Evolutionary conservation across 2,329 filamentous ascomycete species (phyloP).

Genomic region (Aureobasidium sp.): DNA sequence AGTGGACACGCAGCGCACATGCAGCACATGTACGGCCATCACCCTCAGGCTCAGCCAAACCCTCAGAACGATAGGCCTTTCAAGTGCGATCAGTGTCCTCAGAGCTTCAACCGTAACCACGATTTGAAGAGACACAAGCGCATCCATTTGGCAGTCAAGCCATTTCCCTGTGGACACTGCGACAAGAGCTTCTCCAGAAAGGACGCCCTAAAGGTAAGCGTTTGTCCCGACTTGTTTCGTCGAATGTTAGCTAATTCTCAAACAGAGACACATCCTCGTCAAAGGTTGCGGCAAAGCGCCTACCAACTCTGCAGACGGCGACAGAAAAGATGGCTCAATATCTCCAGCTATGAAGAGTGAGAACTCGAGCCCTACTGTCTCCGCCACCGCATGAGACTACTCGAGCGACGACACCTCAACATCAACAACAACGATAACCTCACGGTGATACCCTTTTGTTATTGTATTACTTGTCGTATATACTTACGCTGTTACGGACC

Average conservation of each 20-base stretch:
- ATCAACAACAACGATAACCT: constrained; percentile 3
- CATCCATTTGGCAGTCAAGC: constrained; percentile 92
- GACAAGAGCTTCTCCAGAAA: constrained; percentile 97
- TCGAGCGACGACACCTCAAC: neutral
- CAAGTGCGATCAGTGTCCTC: constrained; percentile 85
- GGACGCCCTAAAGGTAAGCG: constrained; percentile 85
- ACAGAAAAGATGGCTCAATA: constrained; percentile 27
- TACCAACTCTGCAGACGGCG: constrained; percentile 23
- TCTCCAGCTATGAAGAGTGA: constrained; percentile 27
- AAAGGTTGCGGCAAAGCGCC: constrained; percentile 55
- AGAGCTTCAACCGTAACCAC: constrained; percentile 94
- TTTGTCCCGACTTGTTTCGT: neutral
- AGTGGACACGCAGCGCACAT: constrained; percentile 56
- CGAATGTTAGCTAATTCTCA: neutral
- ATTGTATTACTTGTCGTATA: constrained; percentile 12
- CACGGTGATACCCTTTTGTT: constrained; percentile 15
- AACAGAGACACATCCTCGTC: constrained; percentile 57
- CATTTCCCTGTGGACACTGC: constrained; percentile 83
- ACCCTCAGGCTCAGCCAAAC: constrained; percentile 41
- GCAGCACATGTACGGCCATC: constrained; percentile 50
- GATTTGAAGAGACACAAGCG: constrained; percentile 93
- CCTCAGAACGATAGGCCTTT: constrained; percentile 74
- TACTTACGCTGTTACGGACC: constrained; percentile 13
- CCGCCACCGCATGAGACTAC: constrained; percentile 18
- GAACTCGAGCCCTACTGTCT: constrained; percentile 23